These are phyloP conservation scores for Thalassiosira livingstoniorum DNA, from an alignment of 352 stramenopile genomes.

Conservation along the genomic window DNA sequence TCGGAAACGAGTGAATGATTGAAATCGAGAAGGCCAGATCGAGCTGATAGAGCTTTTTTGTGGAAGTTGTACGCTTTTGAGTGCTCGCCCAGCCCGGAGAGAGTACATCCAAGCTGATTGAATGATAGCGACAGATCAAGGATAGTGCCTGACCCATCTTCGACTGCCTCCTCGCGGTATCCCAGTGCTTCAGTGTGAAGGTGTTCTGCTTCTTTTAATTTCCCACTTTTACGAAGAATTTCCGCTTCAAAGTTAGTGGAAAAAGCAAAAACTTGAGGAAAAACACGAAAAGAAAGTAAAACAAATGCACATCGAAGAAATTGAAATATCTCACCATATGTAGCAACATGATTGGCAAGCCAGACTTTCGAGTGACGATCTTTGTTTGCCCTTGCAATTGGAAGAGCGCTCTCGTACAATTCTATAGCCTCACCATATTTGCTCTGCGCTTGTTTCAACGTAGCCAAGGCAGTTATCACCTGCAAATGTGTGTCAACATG, in stretches of 20 bases:
- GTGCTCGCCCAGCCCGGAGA: constrained; percentile 45
- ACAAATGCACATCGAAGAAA: neutral
- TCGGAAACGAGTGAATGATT: constrained; percentile 59
- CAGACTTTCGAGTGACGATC: constrained; percentile 43
- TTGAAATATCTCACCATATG: constrained; percentile 55
- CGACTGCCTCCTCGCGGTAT: constrained; percentile 45
- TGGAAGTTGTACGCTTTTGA: constrained; percentile 53
- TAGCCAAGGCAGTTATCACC: constrained; percentile 46
- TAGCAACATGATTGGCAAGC: constrained; percentile 52
- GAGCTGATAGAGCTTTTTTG: constrained; percentile 52
- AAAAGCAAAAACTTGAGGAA: no score
- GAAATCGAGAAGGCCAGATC: constrained; percentile 57
- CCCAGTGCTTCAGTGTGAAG: constrained; percentile 55
- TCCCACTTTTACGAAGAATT: constrained; percentile 35
- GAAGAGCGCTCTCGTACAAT: constrained; percentile 49
- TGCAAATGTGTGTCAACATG: constrained; percentile 34
- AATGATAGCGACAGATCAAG: constrained; percentile 58
- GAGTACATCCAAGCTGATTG: constrained; percentile 61
- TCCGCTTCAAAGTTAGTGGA: no score
- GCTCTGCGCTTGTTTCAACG: constrained; percentile 50
- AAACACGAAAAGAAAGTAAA: neutral
- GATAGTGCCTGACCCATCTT: constrained; percentile 46
- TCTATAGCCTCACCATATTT: constrained; percentile 55
- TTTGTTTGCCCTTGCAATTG: constrained; percentile 27
- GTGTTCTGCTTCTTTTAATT: constrained; percentile 35